Evolutionary conservation across 768 basidiomycete genomes (phyloP), one percentile per base, ranked within the genome.

Genomic region (Boletus pseudo-olivaceus): DNA sequence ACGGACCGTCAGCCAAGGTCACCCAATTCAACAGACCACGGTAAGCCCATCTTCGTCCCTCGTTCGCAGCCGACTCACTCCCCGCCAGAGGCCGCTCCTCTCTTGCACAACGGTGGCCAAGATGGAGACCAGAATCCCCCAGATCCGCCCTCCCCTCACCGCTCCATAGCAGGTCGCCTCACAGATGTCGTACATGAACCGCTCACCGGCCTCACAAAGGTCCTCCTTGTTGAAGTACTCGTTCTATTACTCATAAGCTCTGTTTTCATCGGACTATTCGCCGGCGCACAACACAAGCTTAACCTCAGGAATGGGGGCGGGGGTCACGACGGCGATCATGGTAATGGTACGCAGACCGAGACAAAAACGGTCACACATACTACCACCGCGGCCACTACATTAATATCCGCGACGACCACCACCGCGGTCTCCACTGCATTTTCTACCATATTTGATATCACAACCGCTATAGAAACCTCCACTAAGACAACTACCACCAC

Each of bases 211-310:
- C 80, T 97, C 56, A 86, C 92, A 47, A 89, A 92, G 75, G 75
- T 92, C 48, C 83, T 98, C 1, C 82, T 93, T 11, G 76, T 86
- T 19, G 75, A 90, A 43, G 80, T 82, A 0, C 79, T 98, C 56
- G 70, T 89, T 27, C 78, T 99, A 44, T 78, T 98, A 14, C 78
- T 98, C 43, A 78, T 93, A 45, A 85, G 82, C 59, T 88, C 90
- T 7, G 78, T 91, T n/a, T 95, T 96, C 71, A 86, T 95, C 56
- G 96, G 96, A 10, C 76, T 99, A 5, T 98, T 94, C 69, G 88
- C 93, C 32, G 97, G 97, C 10, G 86, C 87, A 1, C 84, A 92
- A 67, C 87, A 90, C 65, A 85, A 83, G 56, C 78, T 93, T 49
- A 81, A 82, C 56, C 63, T 77, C n/a, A 75, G 74, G 42, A 71